Conservation (phyloP, 441 rosid genomes). For the Gossypium lobatum region DNA sequence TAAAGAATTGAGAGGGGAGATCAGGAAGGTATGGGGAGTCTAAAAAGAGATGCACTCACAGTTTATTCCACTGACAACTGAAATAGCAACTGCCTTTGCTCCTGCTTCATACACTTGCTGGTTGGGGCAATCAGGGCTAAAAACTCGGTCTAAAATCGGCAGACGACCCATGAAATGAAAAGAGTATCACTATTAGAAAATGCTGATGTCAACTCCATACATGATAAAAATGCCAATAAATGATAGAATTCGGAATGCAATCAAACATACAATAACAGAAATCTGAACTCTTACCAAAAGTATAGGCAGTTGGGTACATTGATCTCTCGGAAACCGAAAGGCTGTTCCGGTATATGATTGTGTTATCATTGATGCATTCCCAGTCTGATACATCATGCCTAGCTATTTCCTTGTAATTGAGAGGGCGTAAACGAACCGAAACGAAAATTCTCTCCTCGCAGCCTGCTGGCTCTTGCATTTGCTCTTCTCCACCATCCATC, state of each 20-base stretch:
- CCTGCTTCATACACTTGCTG: conserved; percentile 61
- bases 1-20: neutral
- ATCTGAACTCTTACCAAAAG: conserved; percentile 48
- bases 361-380: conserved; percentile 61
- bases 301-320: conserved; percentile 62
- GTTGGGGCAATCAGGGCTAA: conserved; percentile 44
- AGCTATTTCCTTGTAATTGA: conserved; percentile 53
- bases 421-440: conserved; percentile 65
- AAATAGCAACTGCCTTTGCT: conserved; percentile 61
- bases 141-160: conserved; percentile 54
- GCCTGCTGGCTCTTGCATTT: conserved; percentile 34
- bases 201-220: neutral
- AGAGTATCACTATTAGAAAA: conserved; percentile 8
- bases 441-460: conserved; percentile 55
- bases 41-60: conserved; percentile 21
- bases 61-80: conserved; percentile 65
- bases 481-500: conserved; percentile 48
- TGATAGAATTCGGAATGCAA: neutral
- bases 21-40: neutral
- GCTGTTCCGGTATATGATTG: conserved; percentile 50
- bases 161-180: conserved; percentile 14
- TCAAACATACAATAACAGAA: conserved; percentile 1
- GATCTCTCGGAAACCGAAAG: conserved; percentile 61
- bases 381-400: conserved; percentile 56
- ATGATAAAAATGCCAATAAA: neutral